These are phyloP conservation scores for Aureoboletus auriporus DNA, from an alignment of 768 basidiomycete species.

Conservation along the genomic window DNA sequence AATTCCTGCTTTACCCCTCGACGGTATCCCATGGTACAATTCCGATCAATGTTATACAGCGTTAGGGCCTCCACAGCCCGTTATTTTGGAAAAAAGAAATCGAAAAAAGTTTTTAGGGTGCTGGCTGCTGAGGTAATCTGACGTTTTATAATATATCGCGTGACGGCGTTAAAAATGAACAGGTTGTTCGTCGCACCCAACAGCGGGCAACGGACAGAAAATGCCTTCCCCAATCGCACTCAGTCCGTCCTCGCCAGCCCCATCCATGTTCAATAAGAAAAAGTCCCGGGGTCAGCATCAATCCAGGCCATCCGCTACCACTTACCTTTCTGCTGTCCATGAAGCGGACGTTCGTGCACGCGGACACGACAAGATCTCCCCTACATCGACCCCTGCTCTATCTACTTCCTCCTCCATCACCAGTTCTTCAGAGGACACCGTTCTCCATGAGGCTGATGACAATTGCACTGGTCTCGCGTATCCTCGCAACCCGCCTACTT, in stretches of 20 bases:
- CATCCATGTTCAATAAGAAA: too few species aligned
- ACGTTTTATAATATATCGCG: not conserved
- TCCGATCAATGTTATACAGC: too few species aligned
- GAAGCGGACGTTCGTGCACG: constrained; percentile 68
- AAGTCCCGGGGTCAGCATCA: constrained; percentile 19
- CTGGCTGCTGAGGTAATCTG: constrained; percentile 3
- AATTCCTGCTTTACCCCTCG: too few species aligned
- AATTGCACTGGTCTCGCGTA: constrained; percentile 53
- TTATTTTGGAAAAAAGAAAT: too few species aligned
- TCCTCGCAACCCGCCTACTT: constrained; percentile 72
- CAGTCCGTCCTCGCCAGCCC: constrained; percentile 26
- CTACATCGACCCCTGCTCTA: constrained; percentile 64
- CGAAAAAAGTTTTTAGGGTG: not conserved
- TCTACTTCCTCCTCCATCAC: constrained; percentile 75
- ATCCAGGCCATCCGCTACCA: constrained; percentile 49
- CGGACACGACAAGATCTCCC: constrained; percentile 37
- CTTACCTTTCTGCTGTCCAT: constrained; percentile 58
- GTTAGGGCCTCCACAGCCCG: too few species aligned
- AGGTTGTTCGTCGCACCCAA: too few species aligned
- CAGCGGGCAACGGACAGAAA: too few species aligned
- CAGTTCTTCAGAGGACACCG: constrained; percentile 62
- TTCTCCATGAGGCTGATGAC: constrained; percentile 52
- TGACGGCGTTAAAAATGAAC: too few species aligned
- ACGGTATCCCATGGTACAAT: too few species aligned
- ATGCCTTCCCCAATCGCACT: constrained; percentile 59